These are phyloP conservation scores for Rutstroemia sp. DNA, from an alignment of 2,329 filamentous ascomycete genomes.

Conservation along the genomic window DNA sequence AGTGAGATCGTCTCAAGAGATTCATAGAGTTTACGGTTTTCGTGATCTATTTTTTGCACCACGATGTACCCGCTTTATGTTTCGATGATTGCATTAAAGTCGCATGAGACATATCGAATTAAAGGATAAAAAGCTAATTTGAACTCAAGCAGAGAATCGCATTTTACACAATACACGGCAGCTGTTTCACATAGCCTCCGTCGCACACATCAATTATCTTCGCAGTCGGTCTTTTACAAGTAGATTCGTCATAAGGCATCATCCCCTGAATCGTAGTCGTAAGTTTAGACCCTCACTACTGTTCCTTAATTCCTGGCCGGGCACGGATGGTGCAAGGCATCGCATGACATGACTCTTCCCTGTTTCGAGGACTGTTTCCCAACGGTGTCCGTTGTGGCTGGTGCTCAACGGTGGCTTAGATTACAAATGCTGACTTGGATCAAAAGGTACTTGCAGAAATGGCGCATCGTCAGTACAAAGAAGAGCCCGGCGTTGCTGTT, in stretches of 20 bases:
- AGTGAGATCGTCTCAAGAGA: constrained; percentile 17
- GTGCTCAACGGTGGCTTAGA: constrained; percentile 13
- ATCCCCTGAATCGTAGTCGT: constrained; percentile 12
- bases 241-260: neutral
- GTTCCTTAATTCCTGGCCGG: constrained; percentile 12
- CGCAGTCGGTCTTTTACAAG: neutral
- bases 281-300: constrained; percentile 17
- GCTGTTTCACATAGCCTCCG: constrained; percentile 20
- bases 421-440: constrained; percentile 16
- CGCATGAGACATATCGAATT: constrained; percentile 9
- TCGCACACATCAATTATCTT: constrained; percentile 8
- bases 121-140: constrained; percentile 15
- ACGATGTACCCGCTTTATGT: constrained; percentile 17
- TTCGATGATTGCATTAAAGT: constrained; percentile 19
- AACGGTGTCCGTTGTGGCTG: constrained; percentile 4
- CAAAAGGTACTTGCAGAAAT: constrained; percentile 16
- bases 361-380: constrained; percentile 8
- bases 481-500: constrained; percentile 32
- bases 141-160: constrained; percentile 14
- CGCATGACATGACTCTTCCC: constrained; percentile 16
- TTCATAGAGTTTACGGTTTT: constrained; percentile 1
- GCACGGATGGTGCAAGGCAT: constrained; percentile 25
- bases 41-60: constrained; percentile 16
- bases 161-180: constrained; percentile 11
- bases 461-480: constrained; percentile 37